A percentile compares a stretch with the other conserved stretches of the same genome.
Conservation (phyloP, 805 yeast genomes). For the Yamadazyma tumulicola region DNA sequence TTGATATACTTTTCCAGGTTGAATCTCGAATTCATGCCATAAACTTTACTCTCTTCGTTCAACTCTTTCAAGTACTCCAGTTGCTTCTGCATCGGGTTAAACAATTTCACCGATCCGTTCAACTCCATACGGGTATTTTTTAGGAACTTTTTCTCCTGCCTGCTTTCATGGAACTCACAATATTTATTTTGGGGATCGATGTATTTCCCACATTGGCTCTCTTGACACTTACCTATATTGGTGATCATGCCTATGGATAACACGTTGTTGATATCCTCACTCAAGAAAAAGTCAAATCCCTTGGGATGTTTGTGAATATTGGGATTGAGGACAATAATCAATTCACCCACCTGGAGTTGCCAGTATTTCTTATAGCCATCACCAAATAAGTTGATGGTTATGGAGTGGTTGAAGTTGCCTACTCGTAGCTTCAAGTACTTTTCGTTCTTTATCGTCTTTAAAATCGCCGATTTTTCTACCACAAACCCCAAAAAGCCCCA, state of each 20-base stretch:
- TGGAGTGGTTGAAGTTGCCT: constrained; percentile 61
- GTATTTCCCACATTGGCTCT: constrained; percentile 43
- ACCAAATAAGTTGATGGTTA: constrained; percentile 64
- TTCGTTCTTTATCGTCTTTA: constrained; percentile 37
- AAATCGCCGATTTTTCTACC: constrained; percentile 51
- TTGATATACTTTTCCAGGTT: constrained; percentile 40
- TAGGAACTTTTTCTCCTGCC: constrained; percentile 12
- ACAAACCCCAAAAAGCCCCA: constrained; percentile 80
- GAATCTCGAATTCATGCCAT: constrained; percentile 16
- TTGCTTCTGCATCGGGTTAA: constrained; percentile 33
- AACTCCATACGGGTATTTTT: constrained; percentile 67
- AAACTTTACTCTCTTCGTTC: constrained; percentile 22
- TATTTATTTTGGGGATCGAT: constrained; percentile 12
- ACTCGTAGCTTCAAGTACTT: constrained; percentile 61
- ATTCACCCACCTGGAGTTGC: constrained; percentile 71
- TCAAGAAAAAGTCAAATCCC: constrained; percentile 44
- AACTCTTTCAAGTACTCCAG: constrained; percentile 10
- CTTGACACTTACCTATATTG: constrained; percentile 67
- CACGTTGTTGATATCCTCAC: constrained; percentile 36
- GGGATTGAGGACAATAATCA: constrained; percentile 77
- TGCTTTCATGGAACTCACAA: constrained; percentile 13
- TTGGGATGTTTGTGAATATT: constrained; percentile 30
- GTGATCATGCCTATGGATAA: constrained; percentile 71
- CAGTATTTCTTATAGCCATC: constrained; percentile 66
- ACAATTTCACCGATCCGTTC: constrained; percentile 52